These are phyloP conservation scores for Xylaria sp. DNA, from an alignment of 2,329 filamentous ascomycete genomes.

Conservation along the genomic window DNA sequence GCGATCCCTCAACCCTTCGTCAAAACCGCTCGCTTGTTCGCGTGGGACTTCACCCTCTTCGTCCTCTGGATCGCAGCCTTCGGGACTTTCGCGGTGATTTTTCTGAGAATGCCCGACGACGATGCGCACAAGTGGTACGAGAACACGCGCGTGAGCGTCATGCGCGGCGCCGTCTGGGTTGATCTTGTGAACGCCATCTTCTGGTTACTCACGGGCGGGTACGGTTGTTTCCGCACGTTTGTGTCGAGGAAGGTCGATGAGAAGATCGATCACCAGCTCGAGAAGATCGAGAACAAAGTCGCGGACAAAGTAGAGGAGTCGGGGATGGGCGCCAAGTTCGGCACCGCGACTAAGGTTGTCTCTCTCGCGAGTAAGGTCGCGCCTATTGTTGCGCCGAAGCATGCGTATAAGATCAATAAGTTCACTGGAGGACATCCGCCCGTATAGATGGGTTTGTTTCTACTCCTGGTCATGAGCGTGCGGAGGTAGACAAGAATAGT, in stretches of 20 bases:
- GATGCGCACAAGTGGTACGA: conserved; percentile 45
- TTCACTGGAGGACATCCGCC: conserved; percentile 8
- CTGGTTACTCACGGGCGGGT: conserved; percentile 61
- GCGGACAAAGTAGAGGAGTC: conserved; percentile 18
- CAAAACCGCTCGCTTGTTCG: conserved; percentile 49
- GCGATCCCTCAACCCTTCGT: conserved; percentile 45
- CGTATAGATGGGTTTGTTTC: conserved; percentile 7
- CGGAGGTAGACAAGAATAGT: too few species aligned
- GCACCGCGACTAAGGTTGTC: conserved; percentile 4
- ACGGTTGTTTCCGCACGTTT: conserved; percentile 51
- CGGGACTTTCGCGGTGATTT: conserved; percentile 75
- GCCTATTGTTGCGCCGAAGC: not conserved
- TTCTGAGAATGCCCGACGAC: conserved; percentile 62
- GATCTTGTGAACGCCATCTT: conserved; percentile 70
- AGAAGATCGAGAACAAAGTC: conserved; percentile 25
- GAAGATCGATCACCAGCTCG: conserved; percentile 26
- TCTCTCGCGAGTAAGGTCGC: conserved; percentile 4
- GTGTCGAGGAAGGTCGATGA: conserved; percentile 29
- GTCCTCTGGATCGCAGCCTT: conserved; percentile 69
- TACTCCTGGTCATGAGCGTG: not conserved
- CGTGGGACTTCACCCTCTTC: conserved; percentile 52
- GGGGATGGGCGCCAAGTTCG: conserved; percentile 8
- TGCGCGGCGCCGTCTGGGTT: conserved; percentile 77
- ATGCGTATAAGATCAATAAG: conserved; percentile 11
- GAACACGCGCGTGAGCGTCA: conserved; percentile 51